Base-by-base conservation (phyloP, 1,284 basidiomycete species). In the Papiliotrema fonsecae region DNA sequence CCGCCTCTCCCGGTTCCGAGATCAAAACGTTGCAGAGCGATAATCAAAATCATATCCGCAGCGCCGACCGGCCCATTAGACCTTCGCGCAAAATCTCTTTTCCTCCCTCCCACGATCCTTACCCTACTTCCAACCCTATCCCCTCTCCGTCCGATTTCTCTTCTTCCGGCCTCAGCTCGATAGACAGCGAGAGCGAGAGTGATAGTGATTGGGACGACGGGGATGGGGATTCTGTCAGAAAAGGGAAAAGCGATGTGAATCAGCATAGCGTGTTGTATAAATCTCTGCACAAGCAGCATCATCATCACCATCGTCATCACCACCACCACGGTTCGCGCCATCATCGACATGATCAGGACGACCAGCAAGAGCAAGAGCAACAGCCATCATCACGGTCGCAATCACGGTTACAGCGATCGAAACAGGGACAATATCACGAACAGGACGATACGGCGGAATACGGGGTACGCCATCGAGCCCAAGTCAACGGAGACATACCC, bases 91-190 rank as follows among this genome's bases (percentile, higher is more conserved):
- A n/a, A 5, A 5, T 19, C 5, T 35, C 34, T 5, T 35, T 35
- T 19, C 34, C 34, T 14, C 34, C 34, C 34, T 35, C 34, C 6
- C 34, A 16, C 34, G 34, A 35, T 19, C 34, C 34, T 5, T 35
- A 35, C 14, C 34, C 34, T 5, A 35, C 34, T 16, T 35, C 34
- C 6, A 16, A 35, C 22, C 41, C 27, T 31, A 22, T 32, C 5
- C 41, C 30, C 25, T 43, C 41, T 3, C 41, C 41, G n/a, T 43
- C 41, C 9, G 18, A 16, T 10, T 43, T 43, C 28, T 26, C 24
- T 14, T 31, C 28, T 10, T 43, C 41, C 9, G 41, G 41, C 13
- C 41, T 43, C 16, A 43, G 41, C 41, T 43, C 41, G 4, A 43
- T 43, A 19, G 22, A n/a, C 11, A 24, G 22, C 16, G 38, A 39